Base-by-base conservation (phyloP, 805 yeast genomes). In the Yamadazyma tumulicola region DNA sequence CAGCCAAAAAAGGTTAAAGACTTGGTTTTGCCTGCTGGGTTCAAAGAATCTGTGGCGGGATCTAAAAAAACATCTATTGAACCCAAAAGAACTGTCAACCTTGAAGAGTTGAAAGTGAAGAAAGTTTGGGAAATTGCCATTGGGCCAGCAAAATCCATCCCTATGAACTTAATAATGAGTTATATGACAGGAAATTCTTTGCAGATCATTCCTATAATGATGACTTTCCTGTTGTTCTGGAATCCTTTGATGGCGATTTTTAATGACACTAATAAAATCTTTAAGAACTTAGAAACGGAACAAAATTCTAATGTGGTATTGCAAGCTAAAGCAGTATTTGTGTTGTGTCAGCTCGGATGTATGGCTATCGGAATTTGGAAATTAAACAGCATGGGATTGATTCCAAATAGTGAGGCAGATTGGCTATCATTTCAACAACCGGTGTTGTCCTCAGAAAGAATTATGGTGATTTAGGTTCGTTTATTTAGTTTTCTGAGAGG, bases 151-250 rank as follows among this genome's bases (percentile, higher is more conserved):
- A 91, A 88, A 54, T 51, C 57, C 13, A 72, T 93, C n/a, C 95
- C 97, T 6, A 84, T 87, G 94, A 93, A 86, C 51, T 57, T 85
- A 32, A 64, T 86, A 31, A 86, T 91, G 95, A 79, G 87, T 41
- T 93, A 86, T 57, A 85, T 91, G 86, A 79, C 96, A 0, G 97
- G 97, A 20, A 82, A 83, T 49, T 76, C 94, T 3, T 64, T 93
- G 18, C 97, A 93, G 50, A 72, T 91, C 46, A 87, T 91, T 43
- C 93, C 97, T 3, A 83, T 91, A 30, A 81, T 88, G 62, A 89
- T 88, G 85, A 82, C 95, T 0, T 55, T 85, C 19, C 86, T 82
- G 86, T 66, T 91, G 47, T 77, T 93, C 45, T 73, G 85, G 44
- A 79, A 77, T 30, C 93, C 97, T 0, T 49, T 86, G 23, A 79